These are phyloP conservation scores for Fusarium torulosum DNA, from an alignment of 2,329 filamentous ascomycete species.

Conservation along the genomic window DNA sequence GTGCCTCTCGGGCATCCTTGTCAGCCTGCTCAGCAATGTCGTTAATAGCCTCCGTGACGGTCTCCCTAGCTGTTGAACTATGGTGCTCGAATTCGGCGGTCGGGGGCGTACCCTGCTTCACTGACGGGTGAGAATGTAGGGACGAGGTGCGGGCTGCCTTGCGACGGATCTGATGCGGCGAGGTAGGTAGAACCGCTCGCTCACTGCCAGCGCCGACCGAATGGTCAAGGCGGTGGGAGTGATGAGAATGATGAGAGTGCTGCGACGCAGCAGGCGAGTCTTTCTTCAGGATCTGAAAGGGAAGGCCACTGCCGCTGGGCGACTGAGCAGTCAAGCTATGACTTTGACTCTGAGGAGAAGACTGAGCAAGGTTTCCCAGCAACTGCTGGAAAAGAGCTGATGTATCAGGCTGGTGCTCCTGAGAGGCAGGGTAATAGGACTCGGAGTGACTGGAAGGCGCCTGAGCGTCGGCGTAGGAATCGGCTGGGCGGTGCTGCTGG, in stretches of 20 bases:
- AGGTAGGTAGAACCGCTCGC: conserved; percentile 59
- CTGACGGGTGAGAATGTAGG: conserved; percentile 47
- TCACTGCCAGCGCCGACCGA: conserved; percentile 55
- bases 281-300: conserved; percentile 66
- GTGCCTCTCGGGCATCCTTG: conserved; percentile 72
- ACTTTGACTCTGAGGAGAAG: conserved; percentile 58
- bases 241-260: conserved; percentile 55
- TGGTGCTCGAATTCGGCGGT: conserved; percentile 50
- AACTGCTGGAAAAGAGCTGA: conserved; percentile 55
- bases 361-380: conserved; percentile 54
- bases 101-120: conserved; percentile 49
- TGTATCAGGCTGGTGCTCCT: conserved; percentile 57
- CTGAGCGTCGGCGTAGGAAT: conserved; percentile 47
- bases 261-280: conserved; percentile 57
- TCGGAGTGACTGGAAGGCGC: conserved; percentile 44
- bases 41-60: conserved; percentile 77
- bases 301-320: conserved; percentile 48
- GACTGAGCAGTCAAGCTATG: conserved; percentile 50
- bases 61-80: conserved; percentile 67
- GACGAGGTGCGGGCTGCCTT: conserved; percentile 54
- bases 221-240: conserved; percentile 55
- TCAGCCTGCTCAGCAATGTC: conserved; percentile 70
- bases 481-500: conserved; percentile 46
- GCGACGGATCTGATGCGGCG: conserved; percentile 58
- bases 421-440: conserved; percentile 46